Base-by-base conservation (phyloP, 1,284 basidiomycete species). In the Leccinum pachyderme region DNA sequence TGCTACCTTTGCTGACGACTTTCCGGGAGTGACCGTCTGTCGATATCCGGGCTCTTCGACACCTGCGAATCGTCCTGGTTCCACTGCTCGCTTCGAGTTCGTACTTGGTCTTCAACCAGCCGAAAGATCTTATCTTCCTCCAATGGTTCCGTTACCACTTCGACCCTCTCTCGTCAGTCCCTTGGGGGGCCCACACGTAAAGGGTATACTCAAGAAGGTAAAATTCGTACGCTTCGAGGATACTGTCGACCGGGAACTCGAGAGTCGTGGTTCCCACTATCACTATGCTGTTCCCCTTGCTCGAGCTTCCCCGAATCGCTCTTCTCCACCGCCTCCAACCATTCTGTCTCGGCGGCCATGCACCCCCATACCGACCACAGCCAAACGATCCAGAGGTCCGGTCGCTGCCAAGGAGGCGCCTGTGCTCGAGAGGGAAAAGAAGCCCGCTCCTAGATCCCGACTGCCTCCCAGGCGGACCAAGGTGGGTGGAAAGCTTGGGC, bases 171-270 rank as follows among this genome's bases (percentile, higher is more conserved):
- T 69, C 32, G 33, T 70, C 49, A 65, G 54, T 47, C 62, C 66
- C n/a, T 69, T 52, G 15, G 69, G 67, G 12, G 60, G 66, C 18
- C 54, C 57, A 8, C 55, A 58, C 4, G 69, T 72, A 35, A 67
- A 60, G 54, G 66, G 67, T 18, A 69, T 72, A 41, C 47, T 69
- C 59, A 69, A 72, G 69, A 69, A 72, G 52, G 54, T 33, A 32
- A 72, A 69, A 59, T 68, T 51, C 18, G 67, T 69, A 49, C 68
- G 71, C 29, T 69, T 72, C 33, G 70, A 69, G 25, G 70, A 68
- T 33, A 15, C 29, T 47, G 47, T 54, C 28, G n/a, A 5, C 37
- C 49, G 33, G 22, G 61, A 57, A 33, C 27, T 49, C 31, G 44
- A 53, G 33, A 53, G 41, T 11, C 22, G 11, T 43, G 13, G 27